Conservation (phyloP, 805 yeast genomes). For the Candida suzukii region DNA sequence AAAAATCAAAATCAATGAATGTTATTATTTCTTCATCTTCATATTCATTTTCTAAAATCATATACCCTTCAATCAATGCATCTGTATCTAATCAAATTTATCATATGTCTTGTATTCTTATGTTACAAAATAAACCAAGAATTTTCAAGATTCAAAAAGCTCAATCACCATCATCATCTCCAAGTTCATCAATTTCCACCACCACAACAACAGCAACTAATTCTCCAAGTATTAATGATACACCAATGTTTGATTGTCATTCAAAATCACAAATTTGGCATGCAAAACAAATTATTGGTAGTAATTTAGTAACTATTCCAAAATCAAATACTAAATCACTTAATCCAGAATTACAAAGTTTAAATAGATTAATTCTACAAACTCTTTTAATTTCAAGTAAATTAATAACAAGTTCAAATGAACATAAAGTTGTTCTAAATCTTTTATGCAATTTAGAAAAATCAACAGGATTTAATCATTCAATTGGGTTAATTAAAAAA, state of each 20-base stretch:
- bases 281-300: slow-evolving; percentile 32
- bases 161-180: slow-evolving; percentile 1
- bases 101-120: slow-evolving; percentile 31
- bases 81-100: slow-evolving; percentile 31
- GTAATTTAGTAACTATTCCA: slow-evolving; percentile 15
- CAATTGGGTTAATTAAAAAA: slow-evolving; percentile 13
- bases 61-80: slow-evolving; percentile 30
- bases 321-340: not conserved
- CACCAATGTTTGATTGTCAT: slow-evolving; percentile 1
- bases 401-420: slow-evolving; percentile 16
- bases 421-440: slow-evolving; percentile 16
- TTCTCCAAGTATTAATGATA: slow-evolving; percentile 1
- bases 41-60: slow-evolving; percentile 30
- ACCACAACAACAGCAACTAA: not conserved
- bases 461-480: slow-evolving; percentile 14
- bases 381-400: slow-evolving; percentile 20
- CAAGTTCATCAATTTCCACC: slow-evolving; percentile 2
- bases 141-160: slow-evolving; percentile 13
- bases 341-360: slow-evolving; percentile 9
- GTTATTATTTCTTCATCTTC: slow-evolving; percentile 15
- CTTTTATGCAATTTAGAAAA: slow-evolving; percentile 16
- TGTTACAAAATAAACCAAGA: slow-evolving; percentile 34
- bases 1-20: slow-evolving; percentile 29
- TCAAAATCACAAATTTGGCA: slow-evolving; percentile 29
- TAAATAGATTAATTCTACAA: slow-evolving; percentile 14